These are phyloP conservation scores for Termitomyces eurrhizus DNA, from an alignment of 768 basidiomycete species.

Conservation along the genomic window DNA sequence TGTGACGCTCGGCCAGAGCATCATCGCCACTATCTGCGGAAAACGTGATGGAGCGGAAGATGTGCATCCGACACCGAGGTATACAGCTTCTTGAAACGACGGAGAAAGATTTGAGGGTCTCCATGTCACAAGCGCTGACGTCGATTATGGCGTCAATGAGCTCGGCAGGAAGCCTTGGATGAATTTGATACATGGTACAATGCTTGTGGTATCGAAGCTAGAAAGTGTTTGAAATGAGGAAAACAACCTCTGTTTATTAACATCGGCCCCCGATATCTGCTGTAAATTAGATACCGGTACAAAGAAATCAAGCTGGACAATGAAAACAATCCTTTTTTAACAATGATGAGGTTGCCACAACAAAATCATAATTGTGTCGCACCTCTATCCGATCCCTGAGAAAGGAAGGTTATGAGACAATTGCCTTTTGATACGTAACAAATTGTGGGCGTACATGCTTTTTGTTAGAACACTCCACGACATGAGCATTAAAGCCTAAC, in stretches of 20 bases:
- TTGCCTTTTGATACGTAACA: background rate
- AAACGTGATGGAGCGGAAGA: conserved; percentile 5
- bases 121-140: too few species aligned
- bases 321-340: background rate
- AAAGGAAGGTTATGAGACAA: background rate
- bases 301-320: background rate
- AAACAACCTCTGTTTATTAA: background rate
- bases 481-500: background rate
- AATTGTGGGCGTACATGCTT: background rate
- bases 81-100: too few species aligned
- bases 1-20: too few species aligned
- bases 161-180: too few species aligned
- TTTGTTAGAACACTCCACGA: background rate
- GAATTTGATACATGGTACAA: too few species aligned
- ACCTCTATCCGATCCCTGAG: background rate
- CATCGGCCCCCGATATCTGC: background rate
- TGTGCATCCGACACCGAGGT: too few species aligned
- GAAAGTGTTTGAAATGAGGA: too few species aligned
- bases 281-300: background rate
- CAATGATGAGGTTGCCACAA: background rate
- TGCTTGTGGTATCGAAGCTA: too few species aligned
- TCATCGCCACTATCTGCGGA: background rate
- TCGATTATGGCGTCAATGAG: too few species aligned
- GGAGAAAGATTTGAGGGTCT: too few species aligned
- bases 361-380: background rate